Base-by-base conservation (phyloP, 2,329 filamentous ascomycete species). In the Talaromyces verruculosus region DNA sequence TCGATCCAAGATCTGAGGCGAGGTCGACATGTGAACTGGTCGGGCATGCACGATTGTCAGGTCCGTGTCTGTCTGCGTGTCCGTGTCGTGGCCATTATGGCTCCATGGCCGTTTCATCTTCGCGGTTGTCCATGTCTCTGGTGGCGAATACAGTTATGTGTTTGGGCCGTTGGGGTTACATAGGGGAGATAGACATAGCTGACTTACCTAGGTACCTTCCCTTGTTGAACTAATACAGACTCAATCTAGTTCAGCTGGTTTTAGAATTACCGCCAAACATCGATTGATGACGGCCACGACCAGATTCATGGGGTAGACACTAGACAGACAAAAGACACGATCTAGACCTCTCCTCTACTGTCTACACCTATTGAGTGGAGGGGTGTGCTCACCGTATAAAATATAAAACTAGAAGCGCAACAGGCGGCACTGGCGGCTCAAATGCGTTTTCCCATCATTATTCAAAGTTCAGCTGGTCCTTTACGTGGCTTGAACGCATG, bases 401-500 rank as follows among this genome's bases (percentile, higher is more conserved):
- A 8, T 28, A 28, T 5, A 51, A 51, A 51, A 17, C 2, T 15
- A n/a, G n/a, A 37, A 7, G 33, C 33, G 33, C 53, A 57, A 37
- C 19, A 13, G 53, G 19, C 53, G 53, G 53, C 19, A 22, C 53
- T 39, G 33, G 53, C 53, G 53, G 53, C 19, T 57, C 19, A 53
- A 53, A 5, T 35, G 11, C 10, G 33, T 22, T 47, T 47, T 47
- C 19, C 8, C 7, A 8, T 33, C 43, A 25, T 22, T 5, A 22
- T 47, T 47, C 43, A 47, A 13, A 47, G 43, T 47, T 47, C 43
- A 47, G 43, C 43, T 17, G n/a, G 49, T 10, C 7, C 11, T 41
- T 5, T 53, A n/a, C 25, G 25, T 53, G 25, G 51, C 49, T 57
- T 35, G 51, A 57, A 35, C 51, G 51, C 30, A 57, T 57, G 51